phyloP scores from a whole-genome alignment of 306 rosid genomes.

The Trifolium fragiferum region DNA sequence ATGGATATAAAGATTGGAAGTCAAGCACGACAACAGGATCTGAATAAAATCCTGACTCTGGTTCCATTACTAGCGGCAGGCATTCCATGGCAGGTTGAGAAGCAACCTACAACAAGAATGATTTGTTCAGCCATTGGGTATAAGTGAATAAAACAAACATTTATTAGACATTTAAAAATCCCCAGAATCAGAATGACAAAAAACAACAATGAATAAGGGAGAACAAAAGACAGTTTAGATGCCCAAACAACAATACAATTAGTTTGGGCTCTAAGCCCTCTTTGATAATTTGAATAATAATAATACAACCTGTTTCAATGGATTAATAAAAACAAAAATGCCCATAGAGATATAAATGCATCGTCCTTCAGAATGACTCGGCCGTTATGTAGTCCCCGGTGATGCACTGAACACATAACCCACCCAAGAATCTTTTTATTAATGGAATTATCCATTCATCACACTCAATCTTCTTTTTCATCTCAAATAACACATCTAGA shows the following conservation, averaged over 20 bases:
- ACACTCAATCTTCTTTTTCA: conserved; percentile 5
- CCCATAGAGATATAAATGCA: conserved; percentile 2
- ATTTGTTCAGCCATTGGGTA: conserved; percentile 25
- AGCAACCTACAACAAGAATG: conserved; percentile 71
- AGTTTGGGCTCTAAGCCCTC: too few species aligned
- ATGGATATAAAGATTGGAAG: conserved; percentile 97
- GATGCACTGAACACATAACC: conserved; percentile 24
- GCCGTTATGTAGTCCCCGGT: conserved; percentile 3
- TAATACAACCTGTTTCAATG: conserved; percentile 7
- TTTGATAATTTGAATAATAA: background rate
- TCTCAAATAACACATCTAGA: conserved; percentile 19
- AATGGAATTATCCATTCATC: background rate
- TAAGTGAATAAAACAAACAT: conserved; percentile 32
- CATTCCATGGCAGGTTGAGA: conserved; percentile 99
- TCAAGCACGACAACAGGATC: conserved; percentile 93
- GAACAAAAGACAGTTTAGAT: conserved; percentile 12
- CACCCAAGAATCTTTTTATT: conserved; percentile 5
- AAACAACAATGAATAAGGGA: background rate
- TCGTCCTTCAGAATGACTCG: background rate
- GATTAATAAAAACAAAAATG: conserved; percentile 17
- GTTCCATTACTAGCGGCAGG: conserved; percentile 97
- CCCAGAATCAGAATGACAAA: background rate
- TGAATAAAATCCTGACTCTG: conserved; percentile 93
- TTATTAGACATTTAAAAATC: conserved; percentile 21
- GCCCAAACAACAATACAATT: background rate